These are phyloP conservation scores for Tardiomyces blankii DNA, from an alignment of 1,139 yeast species.

Conservation along the genomic window DNA sequence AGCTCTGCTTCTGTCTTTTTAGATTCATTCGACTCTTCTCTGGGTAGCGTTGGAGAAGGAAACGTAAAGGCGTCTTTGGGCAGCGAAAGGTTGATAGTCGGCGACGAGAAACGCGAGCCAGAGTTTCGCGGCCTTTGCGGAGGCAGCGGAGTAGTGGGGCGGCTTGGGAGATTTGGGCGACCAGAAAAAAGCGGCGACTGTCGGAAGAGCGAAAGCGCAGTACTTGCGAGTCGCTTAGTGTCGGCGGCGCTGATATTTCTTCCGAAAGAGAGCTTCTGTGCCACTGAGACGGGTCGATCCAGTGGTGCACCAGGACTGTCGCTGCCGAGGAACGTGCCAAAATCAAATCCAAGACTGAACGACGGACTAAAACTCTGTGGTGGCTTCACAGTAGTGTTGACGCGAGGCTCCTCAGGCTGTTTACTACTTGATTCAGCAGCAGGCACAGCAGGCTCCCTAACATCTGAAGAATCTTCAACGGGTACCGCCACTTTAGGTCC, in stretches of 20 bases:
- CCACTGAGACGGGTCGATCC: too few relatives aligned
- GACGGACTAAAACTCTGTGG: constrained; percentile 3
- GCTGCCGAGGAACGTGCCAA: neutral
- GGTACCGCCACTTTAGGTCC: too few relatives aligned
- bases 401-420: constrained; percentile 5
- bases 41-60: too few relatives aligned
- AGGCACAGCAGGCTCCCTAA: too few relatives aligned
- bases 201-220: constrained; percentile 5
- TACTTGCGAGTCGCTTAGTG: neutral
- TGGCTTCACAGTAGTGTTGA: constrained; percentile 5
- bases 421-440: too few relatives aligned
- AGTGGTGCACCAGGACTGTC: neutral
- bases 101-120: neutral
- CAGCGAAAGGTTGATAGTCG: neutral
- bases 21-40: too few relatives aligned
- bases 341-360: constrained; percentile 6
- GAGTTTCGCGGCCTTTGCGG: too few relatives aligned
- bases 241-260: neutral
- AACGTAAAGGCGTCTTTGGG: neutral
- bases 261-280: neutral
- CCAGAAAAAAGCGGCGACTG: constrained; percentile 8
- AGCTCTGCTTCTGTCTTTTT: too few relatives aligned
- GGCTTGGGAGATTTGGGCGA: neutral
- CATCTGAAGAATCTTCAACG: too few relatives aligned
- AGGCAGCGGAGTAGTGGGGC: neutral